A percentile compares a stretch with the other conserved stretches of the same genome.
Conservation (phyloP, 192 early-diverging fungal genomes). For the Linderina pennispora region DNA sequence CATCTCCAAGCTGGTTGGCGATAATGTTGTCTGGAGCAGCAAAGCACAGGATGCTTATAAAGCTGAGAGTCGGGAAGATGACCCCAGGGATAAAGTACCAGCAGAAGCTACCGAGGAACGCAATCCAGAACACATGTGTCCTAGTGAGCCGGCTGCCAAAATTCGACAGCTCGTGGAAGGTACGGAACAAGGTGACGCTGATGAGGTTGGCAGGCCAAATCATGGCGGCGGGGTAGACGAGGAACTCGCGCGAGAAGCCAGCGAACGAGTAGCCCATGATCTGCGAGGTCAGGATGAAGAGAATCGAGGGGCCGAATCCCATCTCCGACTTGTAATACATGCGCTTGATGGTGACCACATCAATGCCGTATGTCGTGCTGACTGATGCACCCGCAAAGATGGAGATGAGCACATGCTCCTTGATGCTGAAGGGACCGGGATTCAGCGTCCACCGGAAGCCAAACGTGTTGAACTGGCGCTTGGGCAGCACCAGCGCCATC, state of each 20-base stretch:
- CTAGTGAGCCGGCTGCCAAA: slow-evolving; percentile 44
- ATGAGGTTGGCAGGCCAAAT: slow-evolving; percentile 81
- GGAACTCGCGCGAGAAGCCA: slow-evolving; percentile 65
- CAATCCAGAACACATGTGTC: slow-evolving; percentile 48
- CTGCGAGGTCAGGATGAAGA: slow-evolving; percentile 67
- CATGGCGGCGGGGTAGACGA: slow-evolving; percentile 85
- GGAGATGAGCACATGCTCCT: slow-evolving; percentile 82
- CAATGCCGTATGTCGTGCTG: slow-evolving; percentile 67
- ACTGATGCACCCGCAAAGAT: slow-evolving; percentile 68
- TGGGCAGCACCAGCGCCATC: slow-evolving; percentile 57
- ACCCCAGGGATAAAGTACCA: slow-evolving; percentile 61
- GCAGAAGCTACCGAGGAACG: slow-evolving; percentile 39
- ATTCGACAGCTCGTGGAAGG: slow-evolving; percentile 62
- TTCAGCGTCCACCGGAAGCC: slow-evolving; percentile 57
- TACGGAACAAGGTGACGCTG: slow-evolving; percentile 69
- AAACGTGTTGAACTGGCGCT: slow-evolving; percentile 45
- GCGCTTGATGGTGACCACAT: slow-evolving; percentile 63
- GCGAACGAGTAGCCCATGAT: slow-evolving; percentile 63
- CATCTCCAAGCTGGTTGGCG: slow-evolving; percentile 46
- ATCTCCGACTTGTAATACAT: slow-evolving; percentile 65
- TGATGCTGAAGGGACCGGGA: slow-evolving; percentile 82
- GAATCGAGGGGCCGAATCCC: slow-evolving; percentile 55
- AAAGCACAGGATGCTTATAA: slow-evolving; percentile 59
- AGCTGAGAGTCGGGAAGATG: slow-evolving; percentile 61
- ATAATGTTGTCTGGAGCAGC: slow-evolving; percentile 34